Conservation (phyloP, 2,329 filamentous ascomycete species). For the Corinectria fuckeliana region DNA sequence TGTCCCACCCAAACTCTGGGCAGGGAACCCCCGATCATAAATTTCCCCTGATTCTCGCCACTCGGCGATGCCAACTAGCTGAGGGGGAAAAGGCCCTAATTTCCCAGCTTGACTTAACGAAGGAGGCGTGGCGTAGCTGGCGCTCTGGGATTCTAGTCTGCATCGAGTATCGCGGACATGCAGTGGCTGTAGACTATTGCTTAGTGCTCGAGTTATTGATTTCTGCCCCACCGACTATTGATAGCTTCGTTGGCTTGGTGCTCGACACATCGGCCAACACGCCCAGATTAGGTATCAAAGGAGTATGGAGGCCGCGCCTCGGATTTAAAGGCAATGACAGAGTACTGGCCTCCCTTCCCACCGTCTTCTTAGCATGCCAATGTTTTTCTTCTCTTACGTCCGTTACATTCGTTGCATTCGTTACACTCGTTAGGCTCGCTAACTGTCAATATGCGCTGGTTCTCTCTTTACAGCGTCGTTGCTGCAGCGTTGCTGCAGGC, state of each 20-base stretch:
- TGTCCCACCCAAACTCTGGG: not conserved
- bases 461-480: slow-evolving; percentile 18
- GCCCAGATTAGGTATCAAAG: not conserved
- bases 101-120: not conserved
- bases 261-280: not conserved
- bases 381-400: not conserved
- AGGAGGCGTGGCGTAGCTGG: not conserved
- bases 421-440: slow-evolving; percentile 4
- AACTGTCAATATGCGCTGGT: slow-evolving; percentile 24
- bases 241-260: not conserved
- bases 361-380: not conserved
- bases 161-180: not conserved
- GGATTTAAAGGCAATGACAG: not conserved
- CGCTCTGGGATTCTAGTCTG: not conserved
- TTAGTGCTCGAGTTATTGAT: not conserved
- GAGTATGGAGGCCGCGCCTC: not conserved
- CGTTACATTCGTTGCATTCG: not conserved
- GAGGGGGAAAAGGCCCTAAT: not conserved
- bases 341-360: not conserved
- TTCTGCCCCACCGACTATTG: not conserved
- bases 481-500: slow-evolving; percentile 15
- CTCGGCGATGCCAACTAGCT: not conserved
- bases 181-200: not conserved
- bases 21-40: not conserved
- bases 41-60: slow-evolving; percentile 3